Conservation (phyloP, 768 basidiomycete genomes). For the Russula earlei region DNA sequence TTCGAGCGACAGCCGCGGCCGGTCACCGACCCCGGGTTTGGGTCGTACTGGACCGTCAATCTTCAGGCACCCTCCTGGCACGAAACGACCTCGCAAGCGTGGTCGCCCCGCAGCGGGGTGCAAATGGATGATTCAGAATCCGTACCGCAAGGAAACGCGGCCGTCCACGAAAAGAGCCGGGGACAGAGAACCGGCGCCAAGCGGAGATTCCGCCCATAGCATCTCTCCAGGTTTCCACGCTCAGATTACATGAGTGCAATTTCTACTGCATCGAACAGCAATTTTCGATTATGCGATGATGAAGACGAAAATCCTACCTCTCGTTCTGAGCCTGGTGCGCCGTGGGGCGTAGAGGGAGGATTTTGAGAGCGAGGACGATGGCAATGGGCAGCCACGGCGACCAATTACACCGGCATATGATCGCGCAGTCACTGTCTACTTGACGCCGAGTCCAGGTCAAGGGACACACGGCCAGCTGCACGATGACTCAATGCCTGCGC, state of each 20-base stretch:
- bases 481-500: not conserved
- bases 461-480: not conserved
- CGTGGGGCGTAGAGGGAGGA: constrained; percentile 29
- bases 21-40: constrained; percentile 77
- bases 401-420: constrained; percentile 13
- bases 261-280: constrained; percentile 24
- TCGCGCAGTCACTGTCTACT: not conserved
- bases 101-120: constrained; percentile 50
- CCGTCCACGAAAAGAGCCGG: constrained; percentile 16
- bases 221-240: constrained; percentile 8
- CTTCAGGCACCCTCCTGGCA: constrained; percentile 75
- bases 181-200: constrained; percentile 1
- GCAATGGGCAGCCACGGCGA: not conserved
- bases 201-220: constrained; percentile 5
- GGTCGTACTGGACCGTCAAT: constrained; percentile 89
- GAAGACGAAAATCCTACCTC: constrained; percentile 31
- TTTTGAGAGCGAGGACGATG: constrained; percentile 62
- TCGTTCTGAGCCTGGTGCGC: constrained; percentile 21
- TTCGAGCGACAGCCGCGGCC: constrained; percentile 79
- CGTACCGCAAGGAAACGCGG: constrained; percentile 21
- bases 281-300: constrained; percentile 23
- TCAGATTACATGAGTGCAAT: constrained; percentile 5
- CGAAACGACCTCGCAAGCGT: constrained; percentile 76
- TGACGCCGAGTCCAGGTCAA: constrained; percentile 7
- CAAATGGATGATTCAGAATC: constrained; percentile 18